Conservation (phyloP, 225 moss, liverwort and hornwort species). For the Physcomitrium patens region DNA sequence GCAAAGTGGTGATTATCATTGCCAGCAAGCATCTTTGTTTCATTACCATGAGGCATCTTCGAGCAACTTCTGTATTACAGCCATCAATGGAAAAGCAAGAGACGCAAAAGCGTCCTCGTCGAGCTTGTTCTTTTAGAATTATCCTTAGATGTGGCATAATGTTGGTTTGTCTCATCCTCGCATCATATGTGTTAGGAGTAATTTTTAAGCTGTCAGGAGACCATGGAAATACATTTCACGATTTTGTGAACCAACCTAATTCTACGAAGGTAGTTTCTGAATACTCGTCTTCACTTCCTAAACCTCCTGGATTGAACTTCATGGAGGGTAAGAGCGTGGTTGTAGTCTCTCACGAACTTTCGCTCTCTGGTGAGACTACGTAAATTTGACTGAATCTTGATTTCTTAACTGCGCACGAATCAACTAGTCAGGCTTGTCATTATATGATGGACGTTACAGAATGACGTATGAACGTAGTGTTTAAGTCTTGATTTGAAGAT, state of each 20-base stretch:
- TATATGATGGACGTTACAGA: neutral
- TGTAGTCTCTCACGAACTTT: constrained; percentile 61
- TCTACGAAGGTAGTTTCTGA: neutral
- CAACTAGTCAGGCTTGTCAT: neutral
- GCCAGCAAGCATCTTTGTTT: neutral
- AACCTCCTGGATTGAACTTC: constrained; percentile 28
- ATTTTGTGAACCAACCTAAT: neutral
- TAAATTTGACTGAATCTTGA: neutral
- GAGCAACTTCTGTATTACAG: constrained; percentile 20
- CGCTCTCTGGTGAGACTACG: constrained; percentile 46
- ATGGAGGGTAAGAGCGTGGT: constrained; percentile 43
- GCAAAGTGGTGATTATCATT: neutral
- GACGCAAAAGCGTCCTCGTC: neutral
- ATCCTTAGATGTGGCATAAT: constrained; percentile 14
- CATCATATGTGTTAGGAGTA: neutral
- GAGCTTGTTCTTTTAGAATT: constrained; percentile 8
- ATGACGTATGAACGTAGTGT: neutral
- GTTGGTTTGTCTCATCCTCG: constrained; percentile 33
- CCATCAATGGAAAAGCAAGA: constrained; percentile 11
- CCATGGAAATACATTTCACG: neutral
- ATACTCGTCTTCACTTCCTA: neutral
- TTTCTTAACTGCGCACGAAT: neutral
- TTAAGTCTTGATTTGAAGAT: neutral
- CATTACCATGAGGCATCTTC: constrained; percentile 34
- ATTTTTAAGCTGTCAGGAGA: constrained; percentile 2